Evolutionary conservation across 352 stramenopile genomes (phyloP), one percentile per base, ranked within the genome.

Genomic region (Paralagenidium karlingii): DNA sequence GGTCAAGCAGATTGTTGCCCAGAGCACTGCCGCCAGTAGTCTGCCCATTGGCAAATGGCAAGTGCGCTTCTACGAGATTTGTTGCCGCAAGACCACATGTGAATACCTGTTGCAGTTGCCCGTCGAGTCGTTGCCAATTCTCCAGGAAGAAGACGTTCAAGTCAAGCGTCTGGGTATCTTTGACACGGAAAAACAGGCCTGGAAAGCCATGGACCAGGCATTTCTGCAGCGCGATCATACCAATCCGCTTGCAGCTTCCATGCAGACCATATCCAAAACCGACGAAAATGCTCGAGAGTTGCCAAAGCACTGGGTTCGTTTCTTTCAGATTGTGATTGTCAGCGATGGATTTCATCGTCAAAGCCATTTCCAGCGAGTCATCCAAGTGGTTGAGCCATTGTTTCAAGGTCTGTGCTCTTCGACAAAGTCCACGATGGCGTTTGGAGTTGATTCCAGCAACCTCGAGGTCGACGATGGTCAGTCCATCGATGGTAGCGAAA

Each of bases 1-100:
- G 3, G 42, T 89, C 2, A 85, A 84, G 33, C 73, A 79, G 43
- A 69, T 36, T 3, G 7, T 21, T 7, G 19, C 30, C 3, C 7
- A 36, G 7, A 16, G 22, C 7, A 36, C 19, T 3, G 3, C 19
- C 3, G 19, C 16, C 3, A 36, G 22, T 36, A n/a, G n/a, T n/a
- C n/a, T n/a, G n/a, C 53, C 49, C 19, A 60, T 52, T 15, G 73
- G 69, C 40, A 60, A 57, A 19, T 88, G 75, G 75, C 57, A 79
- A 28, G 69, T 63, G 0, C 63, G 61, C 40, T 42, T 68, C 18
- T 85, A 71, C 39, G 51, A 83, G n/a, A 24, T 73, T 3, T 48
- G 49, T 3, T 77, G 54, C 24, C 62, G 68, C 8, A 68, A 61
- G 24, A 73, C 71, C 12, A 65, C 59, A 2, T 15, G 56, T 12